Conservation (phyloP, 2,329 filamentous ascomycete species). For the Magnaporthiopsis poae region DNA sequence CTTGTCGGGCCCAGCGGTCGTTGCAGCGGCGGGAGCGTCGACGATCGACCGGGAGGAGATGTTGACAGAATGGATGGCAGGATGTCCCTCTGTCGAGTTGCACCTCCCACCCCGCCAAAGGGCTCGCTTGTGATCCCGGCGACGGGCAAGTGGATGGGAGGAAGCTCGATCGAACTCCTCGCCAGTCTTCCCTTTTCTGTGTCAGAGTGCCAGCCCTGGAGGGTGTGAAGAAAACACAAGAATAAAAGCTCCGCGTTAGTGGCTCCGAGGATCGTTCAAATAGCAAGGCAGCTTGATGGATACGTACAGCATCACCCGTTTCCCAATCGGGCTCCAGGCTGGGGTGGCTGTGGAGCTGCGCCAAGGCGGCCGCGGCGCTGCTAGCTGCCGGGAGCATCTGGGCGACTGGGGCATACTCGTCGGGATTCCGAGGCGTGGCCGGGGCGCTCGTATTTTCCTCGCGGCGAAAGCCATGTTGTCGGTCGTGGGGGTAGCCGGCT, state of each 20-base stretch:
- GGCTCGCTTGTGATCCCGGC: constrained; percentile 64
- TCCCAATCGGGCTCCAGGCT: constrained; percentile 70
- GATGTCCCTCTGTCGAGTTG: constrained; percentile 57
- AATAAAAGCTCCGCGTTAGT: neutral
- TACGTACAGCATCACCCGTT: constrained; percentile 47
- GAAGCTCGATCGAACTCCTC: constrained; percentile 62
- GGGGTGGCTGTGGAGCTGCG: constrained; percentile 63
- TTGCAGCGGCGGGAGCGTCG: constrained; percentile 76
- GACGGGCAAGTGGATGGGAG: constrained; percentile 51
- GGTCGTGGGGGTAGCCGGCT: constrained; percentile 42
- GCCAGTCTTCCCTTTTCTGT: constrained; percentile 54
- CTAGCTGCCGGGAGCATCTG: constrained; percentile 55
- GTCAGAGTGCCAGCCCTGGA: constrained; percentile 62
- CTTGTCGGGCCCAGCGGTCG: constrained; percentile 60
- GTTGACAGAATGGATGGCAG: constrained; percentile 72
- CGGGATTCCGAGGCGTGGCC: constrained; percentile 58
- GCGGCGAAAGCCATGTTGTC: constrained; percentile 52
- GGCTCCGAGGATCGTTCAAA: neutral
- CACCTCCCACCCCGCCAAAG: constrained; percentile 44
- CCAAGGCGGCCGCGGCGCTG: constrained; percentile 68
- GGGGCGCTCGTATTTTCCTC: constrained; percentile 53
- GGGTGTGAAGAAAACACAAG: neutral
- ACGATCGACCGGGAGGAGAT: constrained; percentile 77
- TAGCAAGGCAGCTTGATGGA: neutral
- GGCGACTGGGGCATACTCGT: constrained; percentile 57